Conservation (phyloP, 148 eudicot species). For the Camellia sinensis region DNA sequence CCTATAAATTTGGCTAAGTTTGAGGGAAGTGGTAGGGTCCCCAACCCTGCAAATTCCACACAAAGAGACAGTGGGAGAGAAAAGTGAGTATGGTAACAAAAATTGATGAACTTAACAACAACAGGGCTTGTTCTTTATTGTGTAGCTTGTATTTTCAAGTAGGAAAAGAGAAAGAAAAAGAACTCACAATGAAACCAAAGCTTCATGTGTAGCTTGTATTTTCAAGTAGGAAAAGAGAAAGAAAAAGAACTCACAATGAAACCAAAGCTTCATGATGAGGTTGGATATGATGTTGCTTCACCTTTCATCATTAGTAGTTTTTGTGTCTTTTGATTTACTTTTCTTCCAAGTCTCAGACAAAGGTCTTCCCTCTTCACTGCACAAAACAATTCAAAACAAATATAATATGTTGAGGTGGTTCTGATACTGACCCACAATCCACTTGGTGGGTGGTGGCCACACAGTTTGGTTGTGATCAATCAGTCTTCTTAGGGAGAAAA, state of each 20-base stretch:
- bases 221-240: neutral
- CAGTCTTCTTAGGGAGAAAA: neutral
- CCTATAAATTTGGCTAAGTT: neutral
- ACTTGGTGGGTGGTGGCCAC: constrained; percentile 1
- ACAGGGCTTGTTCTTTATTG: neutral
- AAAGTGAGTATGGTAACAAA: neutral
- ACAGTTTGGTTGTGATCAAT: constrained; percentile 3
- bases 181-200: constrained; percentile 9
- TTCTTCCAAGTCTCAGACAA: constrained; percentile 26
- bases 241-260: neutral
- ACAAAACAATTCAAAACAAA: neutral
- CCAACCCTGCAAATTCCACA: neutral
- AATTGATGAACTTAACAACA: neutral
- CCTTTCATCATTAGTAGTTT: constrained; percentile 33
- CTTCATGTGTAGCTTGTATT: too few relatives aligned
- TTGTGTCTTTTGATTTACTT: constrained; percentile 16
- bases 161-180: constrained; percentile 6
- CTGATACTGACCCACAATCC: constrained; percentile 17
- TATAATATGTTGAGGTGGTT: neutral
- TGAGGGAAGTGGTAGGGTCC: constrained; percentile 18
- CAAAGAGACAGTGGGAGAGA: neutral
- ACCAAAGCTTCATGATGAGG: constrained; percentile 26
- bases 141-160: too few relatives aligned
- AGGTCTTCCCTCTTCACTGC: constrained; percentile 14
- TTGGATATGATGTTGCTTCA: constrained; percentile 42